Conservation (phyloP, 2,329 filamentous ascomycete species). For the Sporothrix dimorphospora region DNA sequence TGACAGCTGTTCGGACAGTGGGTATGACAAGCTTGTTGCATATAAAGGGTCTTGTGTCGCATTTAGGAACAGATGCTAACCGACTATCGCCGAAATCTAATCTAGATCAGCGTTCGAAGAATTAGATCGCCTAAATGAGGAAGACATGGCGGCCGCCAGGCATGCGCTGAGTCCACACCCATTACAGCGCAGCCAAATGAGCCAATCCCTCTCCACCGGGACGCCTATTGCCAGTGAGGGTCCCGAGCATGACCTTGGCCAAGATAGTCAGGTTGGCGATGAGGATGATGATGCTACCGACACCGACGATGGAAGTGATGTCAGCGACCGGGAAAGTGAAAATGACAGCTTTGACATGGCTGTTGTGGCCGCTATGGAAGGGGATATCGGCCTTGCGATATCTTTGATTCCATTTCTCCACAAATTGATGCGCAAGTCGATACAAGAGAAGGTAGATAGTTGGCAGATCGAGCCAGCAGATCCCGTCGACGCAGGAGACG, state of each 20-base stretch:
- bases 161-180: not conserved
- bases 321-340: constrained; percentile 3
- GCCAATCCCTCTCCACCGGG: constrained; percentile 8
- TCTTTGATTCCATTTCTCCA: constrained; percentile 37
- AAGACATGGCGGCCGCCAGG: constrained; percentile 1
- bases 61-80: not conserved
- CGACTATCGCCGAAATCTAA: not conserved
- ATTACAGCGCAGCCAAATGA: constrained; percentile 23
- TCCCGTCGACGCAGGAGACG: not conserved
- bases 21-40: constrained; percentile 21
- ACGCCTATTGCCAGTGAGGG: not conserved
- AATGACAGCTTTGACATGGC: constrained; percentile 36
- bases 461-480: constrained; percentile 32
- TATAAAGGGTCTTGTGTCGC: not conserved
- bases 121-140: not conserved
- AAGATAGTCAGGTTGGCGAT: constrained; percentile 30
- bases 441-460: constrained; percentile 36
- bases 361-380: constrained; percentile 36
- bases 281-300: constrained; percentile 35
- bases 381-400: constrained; percentile 36
- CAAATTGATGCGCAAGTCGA: constrained; percentile 32
- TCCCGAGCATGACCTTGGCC: not conserved
- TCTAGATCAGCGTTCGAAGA: not conserved
- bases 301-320: constrained; percentile 3
- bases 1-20: constrained; percentile 25